Base-by-base conservation (phyloP, 345 rosid genomes). In the Pistacia atlantica region DNA sequence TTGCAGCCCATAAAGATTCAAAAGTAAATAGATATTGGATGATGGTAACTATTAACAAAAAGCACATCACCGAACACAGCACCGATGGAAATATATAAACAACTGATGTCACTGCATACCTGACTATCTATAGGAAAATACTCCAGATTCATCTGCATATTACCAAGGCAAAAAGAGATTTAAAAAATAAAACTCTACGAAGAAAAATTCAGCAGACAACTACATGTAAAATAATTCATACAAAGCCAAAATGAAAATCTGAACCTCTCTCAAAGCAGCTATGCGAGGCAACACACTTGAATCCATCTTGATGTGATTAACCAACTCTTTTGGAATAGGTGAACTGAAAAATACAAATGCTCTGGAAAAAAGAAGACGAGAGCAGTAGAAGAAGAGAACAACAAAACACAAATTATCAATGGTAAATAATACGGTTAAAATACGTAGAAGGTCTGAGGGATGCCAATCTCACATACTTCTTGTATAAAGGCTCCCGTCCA, bases 401-500 rank as follows among this genome's bases (percentile, higher is more conserved):
- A 73, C 9, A 60, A 59, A 62, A 5, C 7, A 5, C 10, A 14
- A 66, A 61, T 75, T 54, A 69, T 78, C 61, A 76, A 69, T 54
- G 76, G 20, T 79, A 71, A 80, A 45, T 45, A 14, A 46, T 56
- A 42, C 69, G 52, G 74, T 61, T 63, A 52, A 35, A 71, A 52
- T 22, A 45, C 12, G 17, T 66, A 57, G 49, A 13, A 45, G 42
- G 63, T 67, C 57, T 48, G 52, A 51, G 54, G n/a, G 13, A 69
- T 14, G 31, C 42, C 55, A 70, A 28, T 74, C 25, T 69, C 52
- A 77, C 89, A 11, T 89, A 95, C 98, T 88, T 95, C 77, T 83
- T 91, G 87, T 95, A 95, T 68, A 95, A 82, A 57, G 99, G 98
- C 81, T 91, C 97, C 86, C 99, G 86, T 77, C 99, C 99, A 18